Evolutionary conservation across 192 early-diverging fungal species (phyloP), one percentile per base, ranked within the genome.

Genomic region (Chytriomyces hyalinus): DNA sequence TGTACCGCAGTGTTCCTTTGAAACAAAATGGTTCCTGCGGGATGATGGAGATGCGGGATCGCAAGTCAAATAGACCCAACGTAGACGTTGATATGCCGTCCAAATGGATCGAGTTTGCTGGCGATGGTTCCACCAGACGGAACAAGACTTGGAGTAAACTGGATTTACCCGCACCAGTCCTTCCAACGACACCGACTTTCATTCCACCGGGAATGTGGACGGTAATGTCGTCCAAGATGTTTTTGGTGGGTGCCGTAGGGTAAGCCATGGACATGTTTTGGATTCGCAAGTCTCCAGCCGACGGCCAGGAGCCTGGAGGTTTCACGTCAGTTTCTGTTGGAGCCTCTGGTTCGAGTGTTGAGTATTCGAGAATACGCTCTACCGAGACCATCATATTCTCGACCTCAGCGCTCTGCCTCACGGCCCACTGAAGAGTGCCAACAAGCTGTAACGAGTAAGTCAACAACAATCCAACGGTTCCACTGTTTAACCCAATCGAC

Each of bases 101-200:
- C 64, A 95, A 89, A 49, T 66, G 63, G 49, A 96, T 86, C 22
- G 77, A 87, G 5, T 86, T 84, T 50, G 72, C 17, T 6, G 85
- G 75, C 20, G 80, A 43, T 1, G 90, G 91, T 79, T 93, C 92
- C n/a, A 86, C 87, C 36, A 95, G 75, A 15, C 94, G 87, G 79
- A 96, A 94, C 28, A 87, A 43, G 3, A 82, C 83, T 49, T 68
- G 72, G 26, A 93, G 76, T 51, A 92, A 76, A 69, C 85, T 87
- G 1, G 84, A 84, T 49, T 91, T 93, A 2, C 91, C 91, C 20
- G 91, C 91, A 6, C 93, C 93, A 84, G 70, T 65, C 0, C 43
- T n/a, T 49, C 94, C 94, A n/a, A 96, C 90, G 15, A 96, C 86
- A 17, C 91, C 94, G 67, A 95, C 83, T 64, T 90, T 91, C 59